Evolutionary conservation across 805 yeast genomes (phyloP), one percentile per base, ranked within the genome.

Genomic region (Candida sakaeoensis): DNA sequence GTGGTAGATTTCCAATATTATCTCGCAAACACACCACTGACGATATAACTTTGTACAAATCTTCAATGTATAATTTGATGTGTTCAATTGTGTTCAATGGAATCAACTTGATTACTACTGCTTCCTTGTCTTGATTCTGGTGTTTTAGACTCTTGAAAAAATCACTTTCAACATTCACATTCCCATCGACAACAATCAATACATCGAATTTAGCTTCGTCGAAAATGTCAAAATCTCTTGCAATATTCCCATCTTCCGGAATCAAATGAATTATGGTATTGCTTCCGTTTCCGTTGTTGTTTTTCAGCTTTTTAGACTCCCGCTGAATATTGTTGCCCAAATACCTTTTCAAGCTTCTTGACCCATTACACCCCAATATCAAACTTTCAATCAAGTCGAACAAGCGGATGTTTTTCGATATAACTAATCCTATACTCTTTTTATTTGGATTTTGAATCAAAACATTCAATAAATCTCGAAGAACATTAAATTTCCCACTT

Each of bases 51-150:
- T 79, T 80, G 46, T 78, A 82, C 32, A 88, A 64, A 43, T 43
- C 57, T 17, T 33, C 40, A 54, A 66, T 79, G 74, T 51, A 72
- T 65, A 42, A 74, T 53, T 45, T 79, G 46, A 88, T 80, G 56
- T 91, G 98, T 51, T 91, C 96, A 18, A 87, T 79, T 2, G 95
- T 82, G 51, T 86, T 82, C 42, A 82, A 75, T 2, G 96, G 83
- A 3, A 87, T 79, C 17, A 91, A 64, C 26, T 91, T 65, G 18
- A 91, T 53, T 4, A 86, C 63, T 8, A 87, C 82, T 0, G 84
- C 74, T 8, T 51, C 55, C 3, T 42, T 47, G 7, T 33, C 22
- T n/a, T 29, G 16, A 41, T 66, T 57, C 41, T 68, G 73, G 9
- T 39, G 26, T 29, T 69, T 45, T 12, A 65, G 31, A 15, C 39